These are phyloP conservation scores for Elongisporangium prolatum DNA, from an alignment of 352 stramenopile species.

Conservation along the genomic window DNA sequence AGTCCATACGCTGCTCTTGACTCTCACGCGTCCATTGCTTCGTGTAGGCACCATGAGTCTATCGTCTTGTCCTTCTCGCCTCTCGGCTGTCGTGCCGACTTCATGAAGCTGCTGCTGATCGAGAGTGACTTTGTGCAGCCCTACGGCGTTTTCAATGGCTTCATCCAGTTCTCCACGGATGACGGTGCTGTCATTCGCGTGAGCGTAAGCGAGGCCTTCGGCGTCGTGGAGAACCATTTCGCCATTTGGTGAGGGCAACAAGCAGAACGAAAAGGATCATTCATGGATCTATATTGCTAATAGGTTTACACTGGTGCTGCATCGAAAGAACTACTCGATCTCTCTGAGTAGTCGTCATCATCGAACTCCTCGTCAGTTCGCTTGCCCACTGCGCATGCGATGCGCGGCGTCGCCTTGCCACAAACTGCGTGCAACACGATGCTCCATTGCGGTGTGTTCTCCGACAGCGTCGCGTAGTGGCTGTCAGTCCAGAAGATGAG, in stretches of 20 bases:
- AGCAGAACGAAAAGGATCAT: background rate
- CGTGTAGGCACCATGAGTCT: constrained; percentile 6
- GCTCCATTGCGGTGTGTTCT: constrained; percentile 39
- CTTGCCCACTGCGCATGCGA: constrained; percentile 38
- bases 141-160: constrained; percentile 23
- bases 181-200: constrained; percentile 12
- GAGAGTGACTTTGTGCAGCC: constrained; percentile 41
- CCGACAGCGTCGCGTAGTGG: constrained; percentile 27
- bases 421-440: constrained; percentile 48
- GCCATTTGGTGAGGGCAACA: constrained; percentile 24
- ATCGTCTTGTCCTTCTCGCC: constrained; percentile 30
- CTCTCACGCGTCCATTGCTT: background rate
- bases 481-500: constrained; percentile 15
- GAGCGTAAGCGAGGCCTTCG: constrained; percentile 27
- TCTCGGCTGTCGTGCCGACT: constrained; percentile 22
- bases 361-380: background rate
- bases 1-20: background rate
- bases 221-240: constrained; percentile 39
- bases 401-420: constrained; percentile 25
- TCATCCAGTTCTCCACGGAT: constrained; percentile 8
- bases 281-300: background rate
- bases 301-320: background rate
- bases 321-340: background rate
- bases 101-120: constrained; percentile 22
- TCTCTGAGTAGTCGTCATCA: background rate